A percentile compares a stretch with the other conserved stretches of the same genome.
phyloP scores from a whole-genome alignment of 2,329 filamentous ascomycete species.

The Diaporthe sp. region DNA sequence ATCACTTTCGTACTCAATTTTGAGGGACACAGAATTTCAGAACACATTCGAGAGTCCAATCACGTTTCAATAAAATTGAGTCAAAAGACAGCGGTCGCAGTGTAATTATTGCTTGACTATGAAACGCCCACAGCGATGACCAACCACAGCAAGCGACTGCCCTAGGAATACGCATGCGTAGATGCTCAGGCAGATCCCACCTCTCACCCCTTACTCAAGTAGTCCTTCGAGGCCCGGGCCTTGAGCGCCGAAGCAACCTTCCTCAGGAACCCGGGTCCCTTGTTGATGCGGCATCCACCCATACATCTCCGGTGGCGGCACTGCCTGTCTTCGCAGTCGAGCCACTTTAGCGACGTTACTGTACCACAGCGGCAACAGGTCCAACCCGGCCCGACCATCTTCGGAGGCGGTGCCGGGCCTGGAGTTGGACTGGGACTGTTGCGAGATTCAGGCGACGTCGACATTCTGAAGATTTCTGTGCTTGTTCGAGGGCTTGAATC shows the following conservation, averaged over 20 bases:
- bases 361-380: slow-evolving; percentile 32
- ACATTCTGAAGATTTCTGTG: neutral
- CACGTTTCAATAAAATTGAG: too few relatives aligned
- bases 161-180: neutral
- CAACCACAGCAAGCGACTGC: too few relatives aligned
- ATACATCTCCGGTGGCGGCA: slow-evolving; percentile 24
- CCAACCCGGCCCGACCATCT: slow-evolving; percentile 14
- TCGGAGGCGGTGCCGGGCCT: too few relatives aligned
- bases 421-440: neutral
- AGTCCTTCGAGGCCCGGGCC: neutral
- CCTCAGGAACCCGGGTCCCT: neutral
- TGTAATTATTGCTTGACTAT: too few relatives aligned
- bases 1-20: neutral
- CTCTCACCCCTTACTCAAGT: neutral
- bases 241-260: neutral
- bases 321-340: slow-evolving; percentile 29
- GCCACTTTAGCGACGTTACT: slow-evolving; percentile 15
- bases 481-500: neutral
- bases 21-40: neutral
- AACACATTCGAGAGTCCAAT: neutral
- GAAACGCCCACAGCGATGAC: too few relatives aligned
- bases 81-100: neutral
- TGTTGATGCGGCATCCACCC: slow-evolving; percentile 21
- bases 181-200: neutral
- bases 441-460: neutral